A percentile compares a stretch with the other conserved stretches of the same genome.
These are phyloP conservation scores for Thalassiosira mediterranea DNA, from an alignment of 352 stramenopile species.

Conservation along the genomic window DNA sequence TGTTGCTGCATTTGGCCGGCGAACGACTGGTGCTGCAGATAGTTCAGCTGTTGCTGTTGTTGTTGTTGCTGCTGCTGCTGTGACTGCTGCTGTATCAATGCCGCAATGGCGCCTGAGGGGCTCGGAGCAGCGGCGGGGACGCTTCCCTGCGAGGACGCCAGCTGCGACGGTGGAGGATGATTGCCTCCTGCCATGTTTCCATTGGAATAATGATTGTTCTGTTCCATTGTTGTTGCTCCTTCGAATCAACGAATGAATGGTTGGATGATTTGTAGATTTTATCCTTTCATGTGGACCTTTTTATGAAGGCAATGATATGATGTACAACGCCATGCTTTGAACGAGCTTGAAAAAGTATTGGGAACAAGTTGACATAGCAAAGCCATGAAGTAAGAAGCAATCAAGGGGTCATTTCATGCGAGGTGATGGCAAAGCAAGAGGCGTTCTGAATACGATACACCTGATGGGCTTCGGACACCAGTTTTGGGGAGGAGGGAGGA, in stretches of 20 bases:
- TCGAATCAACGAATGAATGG: background rate
- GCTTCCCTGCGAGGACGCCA: background rate
- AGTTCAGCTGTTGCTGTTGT: slow-evolving; percentile 5
- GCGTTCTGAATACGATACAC: too few relatives aligned
- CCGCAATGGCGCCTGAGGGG: background rate
- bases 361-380: too few relatives aligned
- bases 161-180: background rate
- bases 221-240: slow-evolving; percentile 2
- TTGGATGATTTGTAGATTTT: background rate
- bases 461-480: too few relatives aligned
- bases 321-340: too few relatives aligned
- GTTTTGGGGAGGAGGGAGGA: too few relatives aligned
- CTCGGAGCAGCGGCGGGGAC: background rate
- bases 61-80: slow-evolving; percentile 21
- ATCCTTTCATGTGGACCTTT: background rate
- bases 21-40: too few relatives aligned
- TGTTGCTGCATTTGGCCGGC: too few relatives aligned
- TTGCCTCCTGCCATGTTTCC: slow-evolving; percentile 11
- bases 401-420: too few relatives aligned
- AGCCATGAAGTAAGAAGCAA: too few relatives aligned
- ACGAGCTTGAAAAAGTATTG: too few relatives aligned
- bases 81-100: background rate
- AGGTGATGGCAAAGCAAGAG: too few relatives aligned
- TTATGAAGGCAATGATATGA: background rate
- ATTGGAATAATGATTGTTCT: slow-evolving; percentile 1